phyloP scores from a whole-genome alignment of 768 basidiomycete species.

The Boletus sensibilis region DNA sequence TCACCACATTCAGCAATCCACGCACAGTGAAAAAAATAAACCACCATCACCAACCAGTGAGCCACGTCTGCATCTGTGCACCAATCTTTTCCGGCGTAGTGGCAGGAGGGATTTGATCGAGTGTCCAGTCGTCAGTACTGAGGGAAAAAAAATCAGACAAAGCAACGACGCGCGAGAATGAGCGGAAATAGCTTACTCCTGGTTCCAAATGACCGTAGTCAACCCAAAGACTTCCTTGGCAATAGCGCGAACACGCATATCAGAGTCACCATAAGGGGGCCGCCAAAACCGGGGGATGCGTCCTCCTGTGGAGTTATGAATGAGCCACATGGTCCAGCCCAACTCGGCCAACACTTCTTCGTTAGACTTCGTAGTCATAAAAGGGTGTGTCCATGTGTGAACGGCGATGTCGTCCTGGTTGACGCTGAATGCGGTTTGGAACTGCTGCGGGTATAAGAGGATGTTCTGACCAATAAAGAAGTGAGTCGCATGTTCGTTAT shows the following conservation, averaged over 20 bases:
- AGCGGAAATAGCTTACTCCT: constrained; percentile 54
- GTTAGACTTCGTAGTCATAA: constrained; percentile 79
- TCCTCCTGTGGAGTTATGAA: constrained; percentile 80
- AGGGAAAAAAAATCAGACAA: neutral
- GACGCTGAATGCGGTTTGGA: constrained; percentile 49
- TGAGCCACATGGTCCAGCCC: constrained; percentile 78
- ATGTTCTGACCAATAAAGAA: constrained; percentile 89
- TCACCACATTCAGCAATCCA: neutral
- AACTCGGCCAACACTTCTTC: constrained; percentile 64
- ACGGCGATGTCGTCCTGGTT: constrained; percentile 41
- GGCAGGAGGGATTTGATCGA: constrained; percentile 38
- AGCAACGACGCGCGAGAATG: neutral
- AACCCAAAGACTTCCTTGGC: constrained; percentile 86
- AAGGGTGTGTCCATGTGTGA: constrained; percentile 67
- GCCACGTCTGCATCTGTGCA: constrained; percentile 52
- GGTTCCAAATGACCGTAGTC: constrained; percentile 86
- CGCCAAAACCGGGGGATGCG: constrained; percentile 77
- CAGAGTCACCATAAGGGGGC: constrained; percentile 85
- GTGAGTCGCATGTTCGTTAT: constrained; percentile 75
- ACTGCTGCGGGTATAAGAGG: constrained; percentile 51
- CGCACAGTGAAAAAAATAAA: neutral
- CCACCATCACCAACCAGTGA: constrained; percentile 40
- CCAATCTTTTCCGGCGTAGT: constrained; percentile 51
- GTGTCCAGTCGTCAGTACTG: constrained; percentile 78
- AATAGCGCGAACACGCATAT: constrained; percentile 81